Evolutionary conservation across 2,329 filamentous ascomycete genomes (phyloP).

Genomic region (Hypoxylon sp.): DNA sequence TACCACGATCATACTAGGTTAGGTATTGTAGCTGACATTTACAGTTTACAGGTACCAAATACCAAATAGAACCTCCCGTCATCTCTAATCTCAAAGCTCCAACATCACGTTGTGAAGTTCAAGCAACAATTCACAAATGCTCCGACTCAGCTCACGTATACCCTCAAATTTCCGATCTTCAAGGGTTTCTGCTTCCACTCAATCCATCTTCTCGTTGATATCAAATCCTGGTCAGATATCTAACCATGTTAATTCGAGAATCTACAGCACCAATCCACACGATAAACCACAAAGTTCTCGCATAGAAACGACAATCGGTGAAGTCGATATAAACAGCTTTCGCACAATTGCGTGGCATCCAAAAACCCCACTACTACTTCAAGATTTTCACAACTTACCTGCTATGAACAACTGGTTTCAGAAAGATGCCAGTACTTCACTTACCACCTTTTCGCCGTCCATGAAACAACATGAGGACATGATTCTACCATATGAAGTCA

Average conservation of each 20-base stretch:
- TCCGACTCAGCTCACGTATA: constrained; percentile 3
- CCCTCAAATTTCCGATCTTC: neutral
- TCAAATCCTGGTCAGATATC: neutral
- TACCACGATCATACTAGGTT: too few relatives aligned
- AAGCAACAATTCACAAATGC: neutral
- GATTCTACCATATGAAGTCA: constrained; percentile 49
- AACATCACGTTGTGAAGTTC: too few relatives aligned
- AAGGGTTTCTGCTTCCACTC: neutral
- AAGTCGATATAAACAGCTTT: constrained; percentile 40
- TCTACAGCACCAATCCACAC: neutral
- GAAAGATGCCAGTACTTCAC: constrained; percentile 1
- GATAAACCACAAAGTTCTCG: neutral
- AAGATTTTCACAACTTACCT: constrained; percentile 37
- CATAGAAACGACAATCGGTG: constrained; percentile 25
- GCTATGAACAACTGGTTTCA: constrained; percentile 49
- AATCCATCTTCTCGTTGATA: constrained; percentile 10
- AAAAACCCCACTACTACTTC: constrained; percentile 36
- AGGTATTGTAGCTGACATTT: neutral
- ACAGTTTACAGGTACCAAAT: too few relatives aligned
- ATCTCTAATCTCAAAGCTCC: too few relatives aligned
- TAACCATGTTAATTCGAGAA: neutral
- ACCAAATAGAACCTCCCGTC: too few relatives aligned
- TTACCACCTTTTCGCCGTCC: constrained; percentile 36
- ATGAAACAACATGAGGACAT: constrained; percentile 40
- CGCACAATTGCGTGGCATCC: constrained; percentile 41